Percentiles rank a stretch among this genome's conserved stretches.
Conservation (phyloP, 176 grass and related monocot genomes). For the Lolium perenne region DNA sequence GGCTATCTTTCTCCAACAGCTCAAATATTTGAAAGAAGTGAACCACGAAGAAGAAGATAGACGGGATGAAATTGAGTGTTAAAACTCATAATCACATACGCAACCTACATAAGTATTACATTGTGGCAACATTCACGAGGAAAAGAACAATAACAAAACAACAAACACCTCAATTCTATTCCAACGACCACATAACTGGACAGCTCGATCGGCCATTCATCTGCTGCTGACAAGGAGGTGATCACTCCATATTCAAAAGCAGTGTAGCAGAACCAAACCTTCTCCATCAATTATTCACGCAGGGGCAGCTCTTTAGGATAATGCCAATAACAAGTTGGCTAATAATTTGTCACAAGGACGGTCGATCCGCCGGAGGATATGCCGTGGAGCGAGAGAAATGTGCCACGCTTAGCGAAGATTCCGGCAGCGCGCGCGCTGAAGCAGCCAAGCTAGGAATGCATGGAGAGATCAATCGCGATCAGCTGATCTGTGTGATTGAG, state of each 20-base stretch:
- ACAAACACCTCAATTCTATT: not conserved
- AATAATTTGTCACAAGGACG: not conserved
- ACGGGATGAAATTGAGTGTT: no score
- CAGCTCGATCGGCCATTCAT: not conserved
- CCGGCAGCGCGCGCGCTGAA: conserved; percentile 3
- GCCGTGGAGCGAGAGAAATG: not conserved
- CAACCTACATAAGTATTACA: no score
- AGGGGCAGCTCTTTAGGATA: not conserved
- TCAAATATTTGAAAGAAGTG: no score
- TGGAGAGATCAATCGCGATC: not conserved
- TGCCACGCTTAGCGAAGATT: conserved; percentile 22
- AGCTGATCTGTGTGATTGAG: not conserved
- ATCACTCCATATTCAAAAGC: not conserved
- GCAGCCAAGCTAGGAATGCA: not conserved
- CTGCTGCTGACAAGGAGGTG: not conserved
- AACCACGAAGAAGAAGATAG: no score
- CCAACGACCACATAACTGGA: not conserved
- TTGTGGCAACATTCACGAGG: not conserved
- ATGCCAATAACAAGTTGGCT: conserved; percentile 1
- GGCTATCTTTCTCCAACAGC: no score
- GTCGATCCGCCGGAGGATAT: conserved; percentile 15
- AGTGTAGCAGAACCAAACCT: not conserved
- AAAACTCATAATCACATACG: no score
- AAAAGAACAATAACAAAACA: not conserved
- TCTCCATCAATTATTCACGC: not conserved